A percentile compares a stretch with the other conserved stretches of the same genome.
phyloP scores from a whole-genome alignment of 2,329 filamentous ascomycete genomes.

The Aspergillus ochraceus region DNA sequence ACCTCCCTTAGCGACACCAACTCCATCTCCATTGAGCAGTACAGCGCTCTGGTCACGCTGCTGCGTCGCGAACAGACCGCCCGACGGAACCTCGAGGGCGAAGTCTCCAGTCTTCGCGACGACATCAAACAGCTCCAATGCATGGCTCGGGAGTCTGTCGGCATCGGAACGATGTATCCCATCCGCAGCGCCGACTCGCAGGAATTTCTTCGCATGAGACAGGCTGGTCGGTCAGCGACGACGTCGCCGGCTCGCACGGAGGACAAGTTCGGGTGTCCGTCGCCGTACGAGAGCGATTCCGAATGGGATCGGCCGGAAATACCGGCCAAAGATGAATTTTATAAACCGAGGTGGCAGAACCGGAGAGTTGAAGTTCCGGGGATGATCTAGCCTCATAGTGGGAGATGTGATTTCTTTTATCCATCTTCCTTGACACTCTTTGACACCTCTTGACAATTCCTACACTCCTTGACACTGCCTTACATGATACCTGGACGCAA shows the following conservation, averaged over 20 bases:
- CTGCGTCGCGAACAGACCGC: slow-evolving; percentile 49
- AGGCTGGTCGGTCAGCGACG: slow-evolving; percentile 19
- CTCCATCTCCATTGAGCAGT: slow-evolving; percentile 47
- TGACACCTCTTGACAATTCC: no score
- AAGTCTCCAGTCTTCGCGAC: slow-evolving; percentile 44
- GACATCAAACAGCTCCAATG: slow-evolving; percentile 40
- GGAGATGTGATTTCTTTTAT: background rate
- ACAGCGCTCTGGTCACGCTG: slow-evolving; percentile 47
- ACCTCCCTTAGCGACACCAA: slow-evolving; percentile 33
- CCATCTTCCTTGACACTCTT: no score
- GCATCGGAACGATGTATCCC: slow-evolving; percentile 34
- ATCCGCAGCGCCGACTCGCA: slow-evolving; percentile 31
- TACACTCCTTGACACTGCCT: background rate
- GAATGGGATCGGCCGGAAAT: slow-evolving; percentile 24
- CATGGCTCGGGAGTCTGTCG: slow-evolving; percentile 31
- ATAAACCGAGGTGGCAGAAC: slow-evolving; percentile 28
- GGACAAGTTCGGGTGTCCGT: slow-evolving; percentile 12
- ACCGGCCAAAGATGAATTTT: slow-evolving; percentile 22
- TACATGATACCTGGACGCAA: no score
- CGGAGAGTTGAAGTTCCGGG: slow-evolving; percentile 26
- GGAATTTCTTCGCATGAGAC: slow-evolving; percentile 31
- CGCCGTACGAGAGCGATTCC: slow-evolving; percentile 26
- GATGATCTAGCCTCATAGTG: slow-evolving; percentile 28
- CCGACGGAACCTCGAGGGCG: slow-evolving; percentile 45
- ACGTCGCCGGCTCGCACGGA: slow-evolving; percentile 15